phyloP scores from a whole-genome alignment of 1,139 yeast species.

The Lodderomyces beijingensis region DNA sequence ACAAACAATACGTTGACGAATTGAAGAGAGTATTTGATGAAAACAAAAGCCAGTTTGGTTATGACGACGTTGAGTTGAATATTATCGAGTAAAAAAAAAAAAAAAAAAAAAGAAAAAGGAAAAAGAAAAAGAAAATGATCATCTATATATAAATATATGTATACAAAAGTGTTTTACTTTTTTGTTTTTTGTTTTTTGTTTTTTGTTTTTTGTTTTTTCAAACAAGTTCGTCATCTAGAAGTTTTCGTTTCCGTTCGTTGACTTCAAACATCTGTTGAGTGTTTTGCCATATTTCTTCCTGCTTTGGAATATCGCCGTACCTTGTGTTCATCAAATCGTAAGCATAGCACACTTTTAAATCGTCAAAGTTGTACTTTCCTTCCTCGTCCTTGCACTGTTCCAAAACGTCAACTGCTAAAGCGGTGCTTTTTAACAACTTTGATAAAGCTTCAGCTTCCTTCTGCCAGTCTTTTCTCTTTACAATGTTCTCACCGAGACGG shows the following conservation, averaged over 20 bases:
- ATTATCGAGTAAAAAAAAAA: constrained; percentile 35
- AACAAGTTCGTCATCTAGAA: too few relatives aligned
- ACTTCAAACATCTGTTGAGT: constrained; percentile 8
- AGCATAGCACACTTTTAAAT: constrained; percentile 37
- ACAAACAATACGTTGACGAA: constrained; percentile 65
- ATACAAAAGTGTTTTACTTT: constrained; percentile 12
- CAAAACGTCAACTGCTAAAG: constrained; percentile 1
- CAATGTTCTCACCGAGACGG: constrained; percentile 57
- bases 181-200: constrained; percentile 32
- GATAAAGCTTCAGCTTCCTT: constrained; percentile 9
- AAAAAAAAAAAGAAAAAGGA: too few relatives aligned
- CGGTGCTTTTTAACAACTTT: constrained; percentile 9
- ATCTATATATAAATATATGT: not conserved
- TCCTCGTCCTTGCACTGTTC: not conserved
- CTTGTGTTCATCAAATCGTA: constrained; percentile 38
- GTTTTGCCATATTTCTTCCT: constrained; percentile 11
- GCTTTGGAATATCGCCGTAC: constrained; percentile 13
- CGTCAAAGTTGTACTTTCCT: constrained; percentile 13
- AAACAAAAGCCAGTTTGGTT: constrained; percentile 59
- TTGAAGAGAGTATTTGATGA: constrained; percentile 63
- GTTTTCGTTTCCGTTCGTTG: constrained; percentile 4
- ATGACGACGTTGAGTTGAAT: constrained; percentile 44
- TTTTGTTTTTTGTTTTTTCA: too few relatives aligned
- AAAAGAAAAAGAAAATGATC: not conserved
- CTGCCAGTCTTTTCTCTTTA: constrained; percentile 21